A percentile compares a stretch with the other conserved stretches of the same genome.
Conservation (phyloP, 805 yeast genomes). For the Wickerhamomyces rabaulensis region DNA sequence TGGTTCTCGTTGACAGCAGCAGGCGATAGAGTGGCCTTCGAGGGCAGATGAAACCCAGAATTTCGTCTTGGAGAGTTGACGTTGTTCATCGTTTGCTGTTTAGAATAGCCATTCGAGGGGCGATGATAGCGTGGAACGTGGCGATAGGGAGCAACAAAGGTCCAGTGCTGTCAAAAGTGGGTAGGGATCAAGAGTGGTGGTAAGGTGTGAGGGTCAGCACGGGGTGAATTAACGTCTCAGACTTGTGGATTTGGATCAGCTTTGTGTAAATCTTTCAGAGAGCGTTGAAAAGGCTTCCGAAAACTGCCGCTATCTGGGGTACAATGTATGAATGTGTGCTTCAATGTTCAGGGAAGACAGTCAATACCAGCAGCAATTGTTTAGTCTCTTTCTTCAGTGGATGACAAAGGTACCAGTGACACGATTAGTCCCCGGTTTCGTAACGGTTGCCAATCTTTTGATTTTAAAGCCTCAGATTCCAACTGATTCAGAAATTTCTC, state of each 20-base stretch:
- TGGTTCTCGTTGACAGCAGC: conserved; percentile 12
- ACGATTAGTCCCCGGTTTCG: too few relatives aligned
- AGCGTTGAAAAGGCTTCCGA: background rate
- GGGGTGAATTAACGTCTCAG: background rate
- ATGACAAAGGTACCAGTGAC: too few relatives aligned
- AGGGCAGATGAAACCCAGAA: conserved; percentile 5
- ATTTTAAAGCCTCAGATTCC: background rate
- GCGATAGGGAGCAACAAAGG: too few relatives aligned
- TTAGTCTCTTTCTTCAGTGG: too few relatives aligned
- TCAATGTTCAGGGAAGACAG: too few relatives aligned
- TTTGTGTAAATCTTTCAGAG: background rate
- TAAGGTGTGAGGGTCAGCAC: too few relatives aligned
- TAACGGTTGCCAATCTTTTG: too few relatives aligned
- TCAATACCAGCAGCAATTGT: too few relatives aligned
- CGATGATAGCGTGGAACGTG: too few relatives aligned
- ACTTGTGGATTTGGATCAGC: background rate
- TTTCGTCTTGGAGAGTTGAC: background rate
- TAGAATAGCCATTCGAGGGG: background rate
- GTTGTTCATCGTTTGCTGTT: background rate
- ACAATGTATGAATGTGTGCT: too few relatives aligned
- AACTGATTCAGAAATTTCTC: background rate
- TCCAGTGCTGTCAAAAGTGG: too few relatives aligned
- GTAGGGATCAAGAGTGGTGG: too few relatives aligned
- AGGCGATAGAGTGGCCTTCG: conserved; percentile 17
- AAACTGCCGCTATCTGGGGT: background rate